Evolutionary conservation across 2,329 filamentous ascomycete species (phyloP).

Genomic region (Fusarium nodosum): DNA sequence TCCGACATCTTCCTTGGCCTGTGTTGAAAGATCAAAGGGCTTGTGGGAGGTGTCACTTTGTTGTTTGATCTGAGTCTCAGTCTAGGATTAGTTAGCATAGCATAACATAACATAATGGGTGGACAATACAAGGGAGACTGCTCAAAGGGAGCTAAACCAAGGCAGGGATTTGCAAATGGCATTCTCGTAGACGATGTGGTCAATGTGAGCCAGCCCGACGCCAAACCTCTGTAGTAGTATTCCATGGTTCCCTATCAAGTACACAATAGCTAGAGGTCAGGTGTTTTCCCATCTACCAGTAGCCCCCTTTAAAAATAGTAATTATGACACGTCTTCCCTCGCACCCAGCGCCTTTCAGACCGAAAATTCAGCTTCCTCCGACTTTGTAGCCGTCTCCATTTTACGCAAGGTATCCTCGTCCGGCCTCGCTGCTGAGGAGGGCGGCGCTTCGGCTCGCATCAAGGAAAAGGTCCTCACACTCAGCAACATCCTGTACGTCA

Average conservation of each 20-base stretch:
- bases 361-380: conserved; percentile 20
- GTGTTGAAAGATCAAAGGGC: conserved; percentile 37
- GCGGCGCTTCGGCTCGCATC: conserved; percentile 83
- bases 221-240: conserved; percentile 46
- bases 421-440: conserved; percentile 74
- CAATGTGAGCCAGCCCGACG: conserved; percentile 48
- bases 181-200: conserved; percentile 40
- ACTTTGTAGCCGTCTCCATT: conserved; percentile 21
- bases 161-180: conserved; percentile 31
- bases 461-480: conserved; percentile 87
- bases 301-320: conserved; percentile 44
- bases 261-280: conserved; percentile 44
- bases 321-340: conserved; percentile 50
- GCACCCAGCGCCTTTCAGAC: conserved; percentile 42
- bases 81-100: conserved; percentile 24
- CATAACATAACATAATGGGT: conserved; percentile 30
- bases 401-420: conserved; percentile 75
- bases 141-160: conserved; percentile 12
- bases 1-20: conserved; percentile 12
- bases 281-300: conserved; percentile 43
- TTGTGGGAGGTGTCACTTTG: conserved; percentile 36
- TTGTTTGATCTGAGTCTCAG: conserved; percentile 25
- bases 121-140: conserved; percentile 37
- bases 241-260: conserved; percentile 46
- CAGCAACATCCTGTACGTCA: conserved; percentile 80